Evolutionary conservation across 352 stramenopile genomes (phyloP).

Genomic region (Aphanomyces stellatus): DNA sequence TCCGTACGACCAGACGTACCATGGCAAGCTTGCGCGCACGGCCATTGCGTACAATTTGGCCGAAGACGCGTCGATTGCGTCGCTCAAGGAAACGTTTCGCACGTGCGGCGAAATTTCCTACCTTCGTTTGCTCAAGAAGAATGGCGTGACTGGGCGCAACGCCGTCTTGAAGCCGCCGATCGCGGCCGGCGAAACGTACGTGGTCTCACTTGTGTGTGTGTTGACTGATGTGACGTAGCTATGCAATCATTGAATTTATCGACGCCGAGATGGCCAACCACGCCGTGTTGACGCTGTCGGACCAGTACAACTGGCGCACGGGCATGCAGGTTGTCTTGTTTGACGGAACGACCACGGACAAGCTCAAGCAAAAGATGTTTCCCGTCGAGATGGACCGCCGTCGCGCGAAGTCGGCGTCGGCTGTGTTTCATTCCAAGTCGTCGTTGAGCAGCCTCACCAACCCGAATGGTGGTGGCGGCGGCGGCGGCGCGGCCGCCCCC

Average conservation of each 20-base stretch:
- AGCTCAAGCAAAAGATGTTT: slow-evolving; percentile 87
- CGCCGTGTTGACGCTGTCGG: slow-evolving; percentile 75
- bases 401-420: slow-evolving; percentile 71
- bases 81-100: slow-evolving; percentile 75
- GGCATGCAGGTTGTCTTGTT: slow-evolving; percentile 85
- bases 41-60: slow-evolving; percentile 83
- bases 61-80: slow-evolving; percentile 77
- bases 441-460: neutral
- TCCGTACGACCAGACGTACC: slow-evolving; percentile 71
- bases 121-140: slow-evolving; percentile 82
- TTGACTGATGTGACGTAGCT: neutral
- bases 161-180: slow-evolving; percentile 83
- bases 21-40: slow-evolving; percentile 75
- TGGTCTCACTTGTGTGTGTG: neutral
- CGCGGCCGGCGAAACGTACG: slow-evolving; percentile 73
- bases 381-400: slow-evolving; percentile 51
- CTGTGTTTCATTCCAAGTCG: neutral
- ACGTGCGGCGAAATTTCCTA: slow-evolving; percentile 80
- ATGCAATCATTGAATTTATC: slow-evolving; percentile 81
- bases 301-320: slow-evolving; percentile 82
- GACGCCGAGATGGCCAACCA: slow-evolving; percentile 86
- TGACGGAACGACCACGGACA: slow-evolving; percentile 82
- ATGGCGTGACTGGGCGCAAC: slow-evolving; percentile 78
- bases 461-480: neutral
- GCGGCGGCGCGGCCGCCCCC: slow-evolving; percentile 15